Percentiles rank a stretch among this genome's conserved stretches.
Conservation (phyloP, 2,329 filamentous ascomycete genomes). For the Arthroderma sp. region DNA sequence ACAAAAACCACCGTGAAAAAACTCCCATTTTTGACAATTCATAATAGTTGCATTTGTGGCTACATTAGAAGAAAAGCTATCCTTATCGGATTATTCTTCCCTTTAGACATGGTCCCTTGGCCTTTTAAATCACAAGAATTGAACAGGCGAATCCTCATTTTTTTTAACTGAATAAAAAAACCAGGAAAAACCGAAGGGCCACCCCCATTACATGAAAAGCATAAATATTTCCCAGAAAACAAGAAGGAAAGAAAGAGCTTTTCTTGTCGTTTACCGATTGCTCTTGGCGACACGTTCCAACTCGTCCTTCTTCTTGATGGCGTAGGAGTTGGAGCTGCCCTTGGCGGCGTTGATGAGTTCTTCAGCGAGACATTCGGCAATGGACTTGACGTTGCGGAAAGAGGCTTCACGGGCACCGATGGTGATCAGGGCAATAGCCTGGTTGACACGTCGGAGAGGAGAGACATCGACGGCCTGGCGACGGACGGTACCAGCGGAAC, state of each 20-base stretch:
- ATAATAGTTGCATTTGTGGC: conserved; percentile 9
- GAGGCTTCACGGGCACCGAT: conserved; percentile 96
- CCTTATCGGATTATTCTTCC: conserved; percentile 8
- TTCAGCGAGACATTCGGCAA: conserved; percentile 98
- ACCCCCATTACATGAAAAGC: conserved; percentile 17
- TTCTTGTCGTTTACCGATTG: conserved; percentile 75
- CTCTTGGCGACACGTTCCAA: conserved; percentile 99
- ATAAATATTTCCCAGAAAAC: conserved; percentile 21
- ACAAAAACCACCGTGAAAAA: too few species aligned
- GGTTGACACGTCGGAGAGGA: conserved; percentile 98
- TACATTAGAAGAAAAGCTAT: conserved; percentile 11
- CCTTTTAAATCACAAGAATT: conserved; percentile 3
- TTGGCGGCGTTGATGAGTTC: conserved; percentile 99
- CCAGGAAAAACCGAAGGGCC: conserved; percentile 15
- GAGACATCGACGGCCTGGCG: conserved; percentile 99
- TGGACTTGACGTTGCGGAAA: conserved; percentile 99
- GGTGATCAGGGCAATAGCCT: conserved; percentile 97
- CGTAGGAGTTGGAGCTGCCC: conserved; percentile 99
- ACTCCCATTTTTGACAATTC: background rate
- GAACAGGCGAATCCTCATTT: conserved; percentile 14
- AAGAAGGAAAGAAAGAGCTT: conserved; percentile 26
- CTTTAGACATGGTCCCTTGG: conserved; percentile 2
- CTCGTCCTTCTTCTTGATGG: conserved; percentile 99
- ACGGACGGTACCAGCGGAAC: conserved; percentile 98
- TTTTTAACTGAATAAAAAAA: conserved; percentile 1